Percentiles rank a stretch among this genome's conserved stretches.
These are phyloP conservation scores for Russula dissimulans DNA, from an alignment of 768 basidiomycete genomes.

Conservation along the genomic window DNA sequence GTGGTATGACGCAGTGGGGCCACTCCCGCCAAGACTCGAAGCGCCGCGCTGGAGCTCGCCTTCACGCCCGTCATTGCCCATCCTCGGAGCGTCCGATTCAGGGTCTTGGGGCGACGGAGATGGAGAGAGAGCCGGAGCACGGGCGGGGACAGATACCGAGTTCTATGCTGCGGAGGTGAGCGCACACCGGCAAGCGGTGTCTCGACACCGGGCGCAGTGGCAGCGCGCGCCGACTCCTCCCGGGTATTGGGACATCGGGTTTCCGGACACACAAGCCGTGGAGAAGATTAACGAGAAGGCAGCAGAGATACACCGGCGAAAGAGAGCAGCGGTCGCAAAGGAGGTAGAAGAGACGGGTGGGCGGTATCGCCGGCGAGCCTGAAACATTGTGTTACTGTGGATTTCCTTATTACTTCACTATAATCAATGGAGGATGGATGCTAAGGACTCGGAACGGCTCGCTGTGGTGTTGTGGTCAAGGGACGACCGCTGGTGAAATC, in stretches of 20 bases:
- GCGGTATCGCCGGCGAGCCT: slow-evolving; percentile 4
- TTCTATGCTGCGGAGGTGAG: slow-evolving; percentile 28
- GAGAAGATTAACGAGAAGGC: slow-evolving; percentile 67
- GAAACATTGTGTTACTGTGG: background rate
- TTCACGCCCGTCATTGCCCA: slow-evolving; percentile 16
- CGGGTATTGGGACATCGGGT: slow-evolving; percentile 84
- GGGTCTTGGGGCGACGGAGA: background rate
- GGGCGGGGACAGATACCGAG: background rate
- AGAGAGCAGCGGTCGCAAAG: slow-evolving; percentile 46
- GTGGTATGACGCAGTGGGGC: slow-evolving; percentile 76
- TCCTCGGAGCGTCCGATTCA: background rate
- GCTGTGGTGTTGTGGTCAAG: too few species aligned
- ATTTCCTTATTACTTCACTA: background rate
- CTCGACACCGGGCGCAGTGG: slow-evolving; percentile 67
- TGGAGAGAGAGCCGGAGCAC: background rate
- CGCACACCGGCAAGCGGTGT: slow-evolving; percentile 61
- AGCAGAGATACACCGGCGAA: slow-evolving; percentile 59
- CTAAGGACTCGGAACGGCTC: background rate
- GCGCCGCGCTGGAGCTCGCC: slow-evolving; percentile 72
- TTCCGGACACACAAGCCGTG: slow-evolving; percentile 79
- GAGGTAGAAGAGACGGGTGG: slow-evolving; percentile 36
- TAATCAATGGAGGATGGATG: too few species aligned
- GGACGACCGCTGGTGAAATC: background rate
- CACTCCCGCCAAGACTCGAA: slow-evolving; percentile 54
- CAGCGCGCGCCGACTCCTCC: slow-evolving; percentile 67